Percentiles rank a stretch among this genome's conserved stretches.
Conservation (phyloP, 768 basidiomycete species). For the Auriscalpium vulgare region DNA sequence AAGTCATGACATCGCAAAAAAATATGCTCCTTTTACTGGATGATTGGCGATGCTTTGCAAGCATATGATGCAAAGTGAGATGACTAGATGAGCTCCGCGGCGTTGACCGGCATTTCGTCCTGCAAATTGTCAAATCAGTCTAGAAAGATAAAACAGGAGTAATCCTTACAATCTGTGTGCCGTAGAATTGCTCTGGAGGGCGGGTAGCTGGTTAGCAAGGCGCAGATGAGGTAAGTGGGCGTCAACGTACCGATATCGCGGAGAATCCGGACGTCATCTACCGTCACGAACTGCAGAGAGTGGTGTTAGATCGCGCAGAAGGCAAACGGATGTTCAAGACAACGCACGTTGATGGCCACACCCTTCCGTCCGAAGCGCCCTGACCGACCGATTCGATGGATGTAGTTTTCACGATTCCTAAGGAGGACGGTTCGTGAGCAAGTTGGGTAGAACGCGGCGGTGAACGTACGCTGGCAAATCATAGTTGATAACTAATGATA, state of each 20-base stretch:
- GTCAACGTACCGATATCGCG: constrained; percentile 77
- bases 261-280: constrained; percentile 92
- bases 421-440: constrained; percentile 1
- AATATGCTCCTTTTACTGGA: too few species aligned
- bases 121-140: constrained; percentile 29
- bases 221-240: background rate
- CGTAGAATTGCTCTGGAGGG: constrained; percentile 87
- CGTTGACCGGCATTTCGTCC: constrained; percentile 99
- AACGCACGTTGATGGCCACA: constrained; percentile 93
- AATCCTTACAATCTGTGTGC: constrained; percentile 76
- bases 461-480: constrained; percentile 80
- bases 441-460: constrained; percentile 4
- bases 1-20: too few species aligned
- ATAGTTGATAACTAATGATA: constrained; percentile 95
- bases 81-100: constrained; percentile 86
- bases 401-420: constrained; percentile 98
- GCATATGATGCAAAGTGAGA: background rate
- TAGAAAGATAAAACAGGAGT: background rate
- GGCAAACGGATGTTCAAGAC: background rate
- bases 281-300: constrained; percentile 69
- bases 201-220: background rate
- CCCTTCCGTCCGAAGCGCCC: constrained; percentile 99
- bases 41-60: too few species aligned
- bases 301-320: background rate
- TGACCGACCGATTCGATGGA: constrained; percentile 98